Percentiles rank a stretch among this genome's conserved stretches.
phyloP scores from a whole-genome alignment of 768 basidiomycete genomes.

The Rhizopogon rudus region DNA sequence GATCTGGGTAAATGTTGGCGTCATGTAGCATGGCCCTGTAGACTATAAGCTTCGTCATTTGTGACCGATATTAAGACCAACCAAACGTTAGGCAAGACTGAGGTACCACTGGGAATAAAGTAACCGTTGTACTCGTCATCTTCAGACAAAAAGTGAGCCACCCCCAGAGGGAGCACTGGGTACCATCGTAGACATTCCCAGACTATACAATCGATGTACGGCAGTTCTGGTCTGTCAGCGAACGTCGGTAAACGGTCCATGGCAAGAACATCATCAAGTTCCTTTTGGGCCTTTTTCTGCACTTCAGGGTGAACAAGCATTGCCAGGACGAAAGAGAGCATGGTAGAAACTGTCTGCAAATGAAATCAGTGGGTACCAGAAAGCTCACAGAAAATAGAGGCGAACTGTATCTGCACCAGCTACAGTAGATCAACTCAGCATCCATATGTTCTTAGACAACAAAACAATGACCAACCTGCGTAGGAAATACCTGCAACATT shows the following conservation, averaged over 20 bases:
- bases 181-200: slow-evolving; percentile 38
- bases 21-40: slow-evolving; percentile 40
- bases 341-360: slow-evolving; percentile 42
- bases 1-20: slow-evolving; percentile 32
- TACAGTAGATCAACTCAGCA: slow-evolving; percentile 7
- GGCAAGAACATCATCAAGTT: slow-evolving; percentile 46
- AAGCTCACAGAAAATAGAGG: slow-evolving; percentile 18
- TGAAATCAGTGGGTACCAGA: slow-evolving; percentile 9
- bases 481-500: slow-evolving; percentile 48
- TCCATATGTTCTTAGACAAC: neutral
- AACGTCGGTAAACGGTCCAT: slow-evolving; percentile 41
- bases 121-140: slow-evolving; percentile 44
- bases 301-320: slow-evolving; percentile 51
- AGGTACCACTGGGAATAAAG: slow-evolving; percentile 40
- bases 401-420: slow-evolving; percentile 23
- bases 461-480: slow-evolving; percentile 29
- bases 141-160: slow-evolving; percentile 20
- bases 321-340: slow-evolving; percentile 47
- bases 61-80: slow-evolving; percentile 16
- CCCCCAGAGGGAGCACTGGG: slow-evolving; percentile 28
- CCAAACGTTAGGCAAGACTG: slow-evolving; percentile 45
- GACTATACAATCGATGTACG: slow-evolving; percentile 32
- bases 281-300: slow-evolving; percentile 42
- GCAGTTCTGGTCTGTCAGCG: slow-evolving; percentile 35
- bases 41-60: slow-evolving; percentile 13